Evolutionary conservation across 2,329 filamentous ascomycete genomes (phyloP), one percentile per base, ranked within the genome.

Genomic region (Ophiocordyceps sinensis): DNA sequence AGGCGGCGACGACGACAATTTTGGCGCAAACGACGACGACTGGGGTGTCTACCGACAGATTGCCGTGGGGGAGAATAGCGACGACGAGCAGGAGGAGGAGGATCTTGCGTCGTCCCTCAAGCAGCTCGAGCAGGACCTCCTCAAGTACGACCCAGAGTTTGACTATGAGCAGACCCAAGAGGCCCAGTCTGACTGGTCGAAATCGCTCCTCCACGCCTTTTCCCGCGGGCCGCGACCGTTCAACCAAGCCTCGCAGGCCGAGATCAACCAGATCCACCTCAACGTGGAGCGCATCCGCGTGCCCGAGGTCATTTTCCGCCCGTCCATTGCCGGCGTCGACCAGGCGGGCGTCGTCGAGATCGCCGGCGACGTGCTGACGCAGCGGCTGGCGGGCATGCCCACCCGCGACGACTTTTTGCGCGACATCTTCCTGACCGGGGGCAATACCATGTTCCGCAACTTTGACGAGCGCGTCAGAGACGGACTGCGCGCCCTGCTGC

Each of bases 41-140:
- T 98, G 91, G 91, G 86, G 86, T 43, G 86, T 98, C 13, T 98
- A 98, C 62, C 81, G 91, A 41, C 85, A 85, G 34, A 93, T 96
- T 43, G 85, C 86, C 2, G 86, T 84, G 1, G 87, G 86, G 39
- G 82, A 83, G 8, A 72, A 71, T 50, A 85, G 82, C 54, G 85
- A 91, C 46, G 88, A 95, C 49, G 84, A 89, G 52, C 87, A 94
- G 39, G 88, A 94, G 56, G 89, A 96, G 56, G 85, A 89, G 59
- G 89, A 96, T 53, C 73, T 94, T 0, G 73, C 76, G 43, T 75
- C 71, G 5, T 75, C 71, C 43, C 73, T 98, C 37, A 84, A 84
- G 55, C 68, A 66, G 2, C 75, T 95, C 12, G 91, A 98, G 64
- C 71, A 78, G 40, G 85, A 95, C 52, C 73, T 98, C 17, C 75